Conservation (phyloP, 1,139 yeast species). For the Debaryomyces psychrophilus region DNA sequence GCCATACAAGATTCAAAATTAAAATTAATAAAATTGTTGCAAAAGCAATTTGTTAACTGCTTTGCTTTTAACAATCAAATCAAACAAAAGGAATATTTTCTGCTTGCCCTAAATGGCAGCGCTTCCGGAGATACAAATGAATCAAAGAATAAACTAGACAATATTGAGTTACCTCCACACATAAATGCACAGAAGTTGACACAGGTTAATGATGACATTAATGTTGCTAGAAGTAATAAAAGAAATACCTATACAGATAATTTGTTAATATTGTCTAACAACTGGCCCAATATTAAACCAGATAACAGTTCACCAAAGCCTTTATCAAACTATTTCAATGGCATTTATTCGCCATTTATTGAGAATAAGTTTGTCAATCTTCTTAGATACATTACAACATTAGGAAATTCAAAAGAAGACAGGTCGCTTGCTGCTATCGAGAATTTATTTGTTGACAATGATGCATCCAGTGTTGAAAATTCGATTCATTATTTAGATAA, state of each 20-base stretch:
- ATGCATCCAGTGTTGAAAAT: constrained; percentile 9
- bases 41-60: constrained; percentile 21
- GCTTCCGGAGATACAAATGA: constrained; percentile 3
- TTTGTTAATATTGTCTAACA: constrained; percentile 23
- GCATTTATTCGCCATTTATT: constrained; percentile 16
- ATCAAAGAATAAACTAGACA: constrained; percentile 32
- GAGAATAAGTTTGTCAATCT: constrained; percentile 21
- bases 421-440: constrained; percentile 17
- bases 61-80: constrained; percentile 17
- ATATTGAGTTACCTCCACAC: constrained; percentile 43
- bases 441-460: constrained; percentile 15
- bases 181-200: constrained; percentile 34
- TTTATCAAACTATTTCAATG: constrained; percentile 16
- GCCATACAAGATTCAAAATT: constrained; percentile 15
- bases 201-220: constrained; percentile 8
- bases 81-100: constrained; percentile 15
- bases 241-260: constrained; percentile 20
- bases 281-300: constrained; percentile 14
- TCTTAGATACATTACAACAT: constrained; percentile 17
- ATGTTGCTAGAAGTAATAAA: not conserved
- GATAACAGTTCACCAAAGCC: not conserved
- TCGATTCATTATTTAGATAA: constrained; percentile 10
- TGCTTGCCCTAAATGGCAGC: constrained; percentile 13
- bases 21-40: constrained; percentile 20
- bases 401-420: constrained; percentile 10